These are phyloP conservation scores for Entomophthora muscae DNA, from an alignment of 371 early-diverging fungal genomes.

Conservation along the genomic window DNA sequence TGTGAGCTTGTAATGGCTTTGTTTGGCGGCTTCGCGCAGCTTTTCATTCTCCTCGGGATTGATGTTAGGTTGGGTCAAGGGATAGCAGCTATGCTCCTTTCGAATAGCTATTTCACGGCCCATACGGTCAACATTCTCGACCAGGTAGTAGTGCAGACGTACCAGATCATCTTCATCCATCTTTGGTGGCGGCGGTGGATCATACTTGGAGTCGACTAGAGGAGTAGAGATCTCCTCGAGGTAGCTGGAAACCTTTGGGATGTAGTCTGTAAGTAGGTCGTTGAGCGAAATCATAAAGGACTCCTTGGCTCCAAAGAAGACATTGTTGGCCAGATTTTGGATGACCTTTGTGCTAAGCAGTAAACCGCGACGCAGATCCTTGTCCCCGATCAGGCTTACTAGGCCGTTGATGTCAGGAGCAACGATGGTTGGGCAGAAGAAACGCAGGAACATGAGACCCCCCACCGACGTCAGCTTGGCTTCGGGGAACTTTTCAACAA, in stretches of 20 bases:
- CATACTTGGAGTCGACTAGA: neutral
- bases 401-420: conserved; percentile 56
- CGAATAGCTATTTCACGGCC: conserved; percentile 35
- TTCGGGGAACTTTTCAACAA: conserved; percentile 67
- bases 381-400: conserved; percentile 26
- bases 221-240: conserved; percentile 32
- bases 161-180: conserved; percentile 35
- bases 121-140: conserved; percentile 52
- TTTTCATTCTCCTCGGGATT: conserved; percentile 16
- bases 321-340: conserved; percentile 87
- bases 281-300: conserved; percentile 77
- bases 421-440: conserved; percentile 90
- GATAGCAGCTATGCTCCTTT: conserved; percentile 9
- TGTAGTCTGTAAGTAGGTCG: conserved; percentile 56
- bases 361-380: conserved; percentile 65
- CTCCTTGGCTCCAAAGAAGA: conserved; percentile 85
- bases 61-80: neutral
- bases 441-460: conserved; percentile 85
- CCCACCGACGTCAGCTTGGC: conserved; percentile 76
- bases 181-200: neutral
- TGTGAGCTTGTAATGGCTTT: conserved; percentile 49
- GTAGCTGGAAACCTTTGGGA: conserved; percentile 39
- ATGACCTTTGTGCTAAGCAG: conserved; percentile 84
- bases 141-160: conserved; percentile 42
- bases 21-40: conserved; percentile 20